phyloP scores from a whole-genome alignment of 2,329 filamentous ascomycete species.

The Akanthomyces dipterigenus region DNA sequence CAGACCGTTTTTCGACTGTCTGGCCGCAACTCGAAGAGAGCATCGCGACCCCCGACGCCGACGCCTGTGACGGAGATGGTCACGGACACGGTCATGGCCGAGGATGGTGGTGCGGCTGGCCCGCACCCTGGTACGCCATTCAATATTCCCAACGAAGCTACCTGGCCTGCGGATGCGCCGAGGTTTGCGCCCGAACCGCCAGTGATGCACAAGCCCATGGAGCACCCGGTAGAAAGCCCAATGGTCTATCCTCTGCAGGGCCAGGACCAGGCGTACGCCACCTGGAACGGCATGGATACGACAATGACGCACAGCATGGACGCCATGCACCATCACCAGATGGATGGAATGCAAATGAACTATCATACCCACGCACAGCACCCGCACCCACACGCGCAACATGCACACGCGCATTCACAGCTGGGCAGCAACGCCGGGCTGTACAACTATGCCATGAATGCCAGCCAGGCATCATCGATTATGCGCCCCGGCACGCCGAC shows the following conservation, averaged over 20 bases:
- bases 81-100: conserved; percentile 26
- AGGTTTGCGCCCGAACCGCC: conserved; percentile 31
- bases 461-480: conserved; percentile 19
- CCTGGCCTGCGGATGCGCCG: conserved; percentile 32
- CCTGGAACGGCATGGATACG: conserved; percentile 8
- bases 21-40: conserved; percentile 28
- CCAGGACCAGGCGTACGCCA: conserved; percentile 8
- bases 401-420: background rate
- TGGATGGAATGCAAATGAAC: conserved; percentile 10
- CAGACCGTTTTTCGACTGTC: conserved; percentile 26
- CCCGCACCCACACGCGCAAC: conserved; percentile 6
- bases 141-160: conserved; percentile 31
- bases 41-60: conserved; percentile 30
- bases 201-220: conserved; percentile 25
- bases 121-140: conserved; percentile 36
- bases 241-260: conserved; percentile 13
- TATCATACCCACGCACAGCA: background rate
- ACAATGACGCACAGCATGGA: conserved; percentile 7
- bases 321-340: conserved; percentile 3
- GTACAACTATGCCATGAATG: conserved; percentile 16
- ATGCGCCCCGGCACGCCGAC: conserved; percentile 31
- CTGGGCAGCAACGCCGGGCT: conserved; percentile 3
- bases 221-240: conserved; percentile 15
- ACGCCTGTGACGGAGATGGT: conserved; percentile 18
- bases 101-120: conserved; percentile 25